Conservation (phyloP, 495 filamentous ascomycete species). For the Tuber indicum region DNA sequence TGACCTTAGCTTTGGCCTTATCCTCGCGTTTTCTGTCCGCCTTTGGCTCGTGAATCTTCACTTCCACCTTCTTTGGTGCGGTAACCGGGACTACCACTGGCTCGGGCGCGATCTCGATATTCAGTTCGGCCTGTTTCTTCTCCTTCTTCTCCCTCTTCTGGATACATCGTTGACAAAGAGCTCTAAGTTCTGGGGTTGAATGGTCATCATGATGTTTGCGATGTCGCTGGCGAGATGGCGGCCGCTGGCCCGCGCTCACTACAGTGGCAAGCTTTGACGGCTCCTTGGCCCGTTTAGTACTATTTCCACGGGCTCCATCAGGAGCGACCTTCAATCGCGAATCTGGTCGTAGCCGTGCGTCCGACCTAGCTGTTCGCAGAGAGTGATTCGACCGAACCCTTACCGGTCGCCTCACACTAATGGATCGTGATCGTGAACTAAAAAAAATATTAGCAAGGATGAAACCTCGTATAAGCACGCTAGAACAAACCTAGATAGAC, state of each 20-base stretch:
- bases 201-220: conserved; percentile 37
- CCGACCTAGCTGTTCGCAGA: background rate
- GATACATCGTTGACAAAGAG: conserved; percentile 32
- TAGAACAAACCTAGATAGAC: background rate
- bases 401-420: background rate
- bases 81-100: conserved; percentile 11
- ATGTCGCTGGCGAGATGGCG: conserved; percentile 30
- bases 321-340: background rate
- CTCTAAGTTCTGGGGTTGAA: conserved; percentile 33
- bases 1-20: conserved; percentile 17
- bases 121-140: conserved; percentile 21
- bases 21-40: conserved; percentile 10
- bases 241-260: background rate
- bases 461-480: background rate
- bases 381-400: background rate
- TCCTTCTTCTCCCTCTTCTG: conserved; percentile 31
- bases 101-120: conserved; percentile 25
- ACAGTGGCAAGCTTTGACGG: background rate
- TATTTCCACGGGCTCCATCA: conserved; percentile 22
- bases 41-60: conserved; percentile 14
- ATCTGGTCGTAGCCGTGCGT: background rate
- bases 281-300: conserved; percentile 26
- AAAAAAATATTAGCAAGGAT: background rate
- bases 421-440: conserved; percentile 3
- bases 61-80: conserved; percentile 15